These are phyloP conservation scores for Cyamopsis tetragonoloba DNA, from an alignment of 306 rosid species.

Conservation along the genomic window DNA sequence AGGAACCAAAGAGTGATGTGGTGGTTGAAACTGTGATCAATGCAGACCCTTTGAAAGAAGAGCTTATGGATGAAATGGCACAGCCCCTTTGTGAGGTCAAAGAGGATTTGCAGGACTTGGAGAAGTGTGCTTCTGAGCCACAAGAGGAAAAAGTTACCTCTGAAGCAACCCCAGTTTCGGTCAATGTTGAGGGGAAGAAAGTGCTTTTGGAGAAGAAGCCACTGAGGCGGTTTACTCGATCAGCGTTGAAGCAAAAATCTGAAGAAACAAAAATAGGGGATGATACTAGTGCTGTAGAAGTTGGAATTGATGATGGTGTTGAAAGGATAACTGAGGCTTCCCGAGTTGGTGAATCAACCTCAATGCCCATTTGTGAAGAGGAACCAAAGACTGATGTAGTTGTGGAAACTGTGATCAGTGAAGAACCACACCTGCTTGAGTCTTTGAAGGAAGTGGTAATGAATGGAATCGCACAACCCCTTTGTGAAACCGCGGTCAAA, in stretches of 20 bases:
- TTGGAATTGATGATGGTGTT: constrained; percentile 8
- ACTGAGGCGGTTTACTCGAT: constrained; percentile 58
- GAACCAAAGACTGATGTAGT: constrained; percentile 32
- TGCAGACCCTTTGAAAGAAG: constrained; percentile 29
- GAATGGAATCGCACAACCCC: not conserved
- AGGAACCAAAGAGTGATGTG: constrained; percentile 33
- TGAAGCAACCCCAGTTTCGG: not conserved
- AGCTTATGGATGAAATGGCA: constrained; percentile 6
- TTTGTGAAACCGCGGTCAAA: not conserved
- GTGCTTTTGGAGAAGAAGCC: constrained; percentile 30
- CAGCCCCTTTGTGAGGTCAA: not conserved
- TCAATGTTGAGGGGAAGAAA: not conserved
- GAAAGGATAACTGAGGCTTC: not conserved
- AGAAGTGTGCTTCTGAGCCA: constrained; percentile 2
- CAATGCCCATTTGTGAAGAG: constrained; percentile 30
- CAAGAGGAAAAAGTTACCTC: constrained; percentile 3
- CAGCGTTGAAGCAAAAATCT: constrained; percentile 43
- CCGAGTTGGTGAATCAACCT: too few species aligned
- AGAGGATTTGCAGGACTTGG: not conserved
- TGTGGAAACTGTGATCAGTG: constrained; percentile 27
- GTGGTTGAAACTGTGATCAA: constrained; percentile 25
- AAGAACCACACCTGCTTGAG: constrained; percentile 15
- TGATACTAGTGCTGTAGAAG: constrained; percentile 1
- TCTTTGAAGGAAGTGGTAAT: constrained; percentile 18
- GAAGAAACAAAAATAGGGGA: constrained; percentile 23